Evolutionary conservation across 192 early-diverging fungal species (phyloP).

Genomic region (Backusella australiensis): DNA sequence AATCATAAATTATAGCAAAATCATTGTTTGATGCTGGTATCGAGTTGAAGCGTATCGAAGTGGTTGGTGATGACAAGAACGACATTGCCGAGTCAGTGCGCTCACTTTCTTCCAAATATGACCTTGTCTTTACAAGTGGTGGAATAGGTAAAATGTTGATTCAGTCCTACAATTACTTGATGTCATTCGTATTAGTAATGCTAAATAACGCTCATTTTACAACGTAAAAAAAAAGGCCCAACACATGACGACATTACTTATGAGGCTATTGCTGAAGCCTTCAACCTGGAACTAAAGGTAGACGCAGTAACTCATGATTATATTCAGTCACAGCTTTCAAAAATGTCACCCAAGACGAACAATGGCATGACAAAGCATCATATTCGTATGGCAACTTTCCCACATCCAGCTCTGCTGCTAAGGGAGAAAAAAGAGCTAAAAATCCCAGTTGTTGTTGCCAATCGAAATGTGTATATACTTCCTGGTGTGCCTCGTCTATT

Average conservation of each 20-base stretch:
- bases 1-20: slow-evolving; percentile 34
- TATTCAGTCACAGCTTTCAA: slow-evolving; percentile 41
- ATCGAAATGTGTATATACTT: slow-evolving; percentile 62
- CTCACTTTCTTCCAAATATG: slow-evolving; percentile 42
- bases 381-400: slow-evolving; percentile 68
- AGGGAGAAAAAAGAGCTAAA: slow-evolving; percentile 49
- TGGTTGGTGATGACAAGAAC: slow-evolving; percentile 48
- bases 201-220: neutral
- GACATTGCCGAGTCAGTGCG: slow-evolving; percentile 44
- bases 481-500: slow-evolving; percentile 72
- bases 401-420: slow-evolving; percentile 31
- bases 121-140: slow-evolving; percentile 69
- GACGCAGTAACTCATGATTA: slow-evolving; percentile 47
- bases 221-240: slow-evolving; percentile 28
- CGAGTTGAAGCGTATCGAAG: slow-evolving; percentile 52
- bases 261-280: slow-evolving; percentile 60
- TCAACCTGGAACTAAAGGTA: slow-evolving; percentile 42
- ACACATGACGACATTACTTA: slow-evolving; percentile 75
- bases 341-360: slow-evolving; percentile 16
- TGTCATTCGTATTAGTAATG: neutral
- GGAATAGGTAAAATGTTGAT: slow-evolving; percentile 55
- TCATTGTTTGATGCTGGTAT: slow-evolving; percentile 61
- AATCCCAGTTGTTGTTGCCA: slow-evolving; percentile 67
- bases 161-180: neutral
- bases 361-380: slow-evolving; percentile 32